Conservation (phyloP, 495 filamentous ascomycete genomes). For the Parathielavia appendiculata region DNA sequence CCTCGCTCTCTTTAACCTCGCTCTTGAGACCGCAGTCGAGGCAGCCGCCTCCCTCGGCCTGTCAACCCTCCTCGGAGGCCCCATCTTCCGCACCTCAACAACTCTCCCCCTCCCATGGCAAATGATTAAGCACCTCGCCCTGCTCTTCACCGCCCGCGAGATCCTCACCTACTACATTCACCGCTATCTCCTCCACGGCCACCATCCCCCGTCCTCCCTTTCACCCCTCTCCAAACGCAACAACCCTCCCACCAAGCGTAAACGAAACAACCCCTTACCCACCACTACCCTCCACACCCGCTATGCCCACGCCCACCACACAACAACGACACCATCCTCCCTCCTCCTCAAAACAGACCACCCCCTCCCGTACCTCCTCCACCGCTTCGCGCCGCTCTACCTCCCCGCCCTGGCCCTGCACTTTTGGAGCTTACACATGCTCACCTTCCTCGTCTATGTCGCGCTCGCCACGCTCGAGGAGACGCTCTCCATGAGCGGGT, state of each 20-base stretch:
- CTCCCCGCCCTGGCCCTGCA: constrained; percentile 47
- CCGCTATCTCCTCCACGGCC: constrained; percentile 61
- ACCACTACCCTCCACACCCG: constrained; percentile 45
- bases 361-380: constrained; percentile 64
- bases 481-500: constrained; percentile 70
- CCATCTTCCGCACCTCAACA: constrained; percentile 42
- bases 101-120: constrained; percentile 46
- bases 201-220: constrained; percentile 25
- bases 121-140: constrained; percentile 59
- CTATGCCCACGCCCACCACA: constrained; percentile 57
- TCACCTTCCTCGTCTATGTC: constrained; percentile 72
- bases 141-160: constrained; percentile 54
- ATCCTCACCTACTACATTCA: constrained; percentile 65
- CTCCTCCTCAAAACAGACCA: constrained; percentile 66
- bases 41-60: constrained; percentile 42
- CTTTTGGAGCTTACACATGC: constrained; percentile 61
- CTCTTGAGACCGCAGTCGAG: constrained; percentile 53
- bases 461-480: constrained; percentile 69
- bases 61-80: constrained; percentile 25
- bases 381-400: constrained; percentile 67
- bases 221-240: constrained; percentile 35
- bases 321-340: constrained; percentile 51
- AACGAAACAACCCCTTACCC: constrained; percentile 17
- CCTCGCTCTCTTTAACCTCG: constrained; percentile 62
- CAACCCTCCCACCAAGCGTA: neutral